Evolutionary conservation across 1,284 basidiomycete genomes (phyloP), one percentile per base, ranked within the genome.

Genomic region (Naganishia liquefaciens): DNA sequence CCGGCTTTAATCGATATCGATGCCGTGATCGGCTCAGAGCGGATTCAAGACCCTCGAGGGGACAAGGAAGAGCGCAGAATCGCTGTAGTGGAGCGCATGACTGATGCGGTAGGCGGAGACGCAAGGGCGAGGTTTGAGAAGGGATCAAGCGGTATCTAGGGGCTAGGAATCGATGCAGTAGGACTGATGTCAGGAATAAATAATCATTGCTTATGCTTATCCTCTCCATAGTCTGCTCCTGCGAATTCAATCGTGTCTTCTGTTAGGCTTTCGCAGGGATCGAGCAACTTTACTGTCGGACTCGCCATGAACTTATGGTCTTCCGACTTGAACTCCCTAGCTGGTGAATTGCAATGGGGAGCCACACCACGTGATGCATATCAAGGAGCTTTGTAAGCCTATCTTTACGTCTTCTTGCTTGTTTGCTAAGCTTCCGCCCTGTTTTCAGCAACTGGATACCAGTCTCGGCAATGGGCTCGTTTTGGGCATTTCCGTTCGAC

Each of bases 281-380:
- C 30, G 4, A 21, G 15, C 19, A 60, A 60, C 39, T 60, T 60
- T 33, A 60, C 55, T 4, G 55, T 60, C 2, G 55, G 55, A 5
- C 25, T 60, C n/a, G 55, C 46, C 50, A 67, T 43, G 63, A 57
- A 10, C 70, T 58, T 50, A 69, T 73, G 57, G 72, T 72, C 5
- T 68, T 78, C 30, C 75, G 75, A 13, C 69, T 76, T 55, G 73
- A 76, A 55, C 70, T 75, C 55, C 2, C 53, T 65, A 21, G 75
- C 74, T 0, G 77, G 77, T 0, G 68, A 51, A 0, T 58, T 78
- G 1, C 75, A 77, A 64, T 79, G 76, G 76, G 77, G 77, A 7
- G 77, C 71, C 10, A 74, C 71, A 23, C 75, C 75, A 0, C n/a
- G 42, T 0, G 62, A 46, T 3, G 62, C 68, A 0, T 76, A 72